Percentiles rank a stretch among this genome's conserved stretches.
phyloP scores from a whole-genome alignment of 768 basidiomycete species.

The Mycena latifolia region DNA sequence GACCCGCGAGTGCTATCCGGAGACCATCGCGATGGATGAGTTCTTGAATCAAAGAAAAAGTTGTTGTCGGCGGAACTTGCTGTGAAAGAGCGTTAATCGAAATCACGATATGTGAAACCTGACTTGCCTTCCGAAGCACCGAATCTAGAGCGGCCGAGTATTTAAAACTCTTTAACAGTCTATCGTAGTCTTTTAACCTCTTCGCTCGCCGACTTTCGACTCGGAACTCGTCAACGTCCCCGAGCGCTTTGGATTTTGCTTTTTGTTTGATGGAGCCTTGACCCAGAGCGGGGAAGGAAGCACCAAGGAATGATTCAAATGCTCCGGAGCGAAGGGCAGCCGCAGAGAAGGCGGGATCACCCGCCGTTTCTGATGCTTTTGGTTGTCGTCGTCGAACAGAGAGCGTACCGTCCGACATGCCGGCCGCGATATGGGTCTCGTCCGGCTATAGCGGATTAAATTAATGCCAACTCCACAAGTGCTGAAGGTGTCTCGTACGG shows the following conservation, averaged over 20 bases:
- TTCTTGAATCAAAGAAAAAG: constrained; percentile 94
- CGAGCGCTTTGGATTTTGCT: constrained; percentile 60
- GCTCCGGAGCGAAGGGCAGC: constrained; percentile 64
- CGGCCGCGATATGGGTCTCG: constrained; percentile 95
- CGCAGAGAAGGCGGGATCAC: constrained; percentile 47
- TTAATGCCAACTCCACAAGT: constrained; percentile 4
- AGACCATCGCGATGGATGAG: constrained; percentile 93
- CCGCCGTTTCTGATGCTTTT: constrained; percentile 70
- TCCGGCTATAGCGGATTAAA: constrained; percentile 77
- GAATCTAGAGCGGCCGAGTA: constrained; percentile 96
- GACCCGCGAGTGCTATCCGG: constrained; percentile 84
- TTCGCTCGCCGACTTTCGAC: constrained; percentile 79
- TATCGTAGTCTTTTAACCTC: constrained; percentile 89
- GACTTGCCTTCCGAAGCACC: constrained; percentile 82
- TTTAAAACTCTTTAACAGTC: constrained; percentile 90
- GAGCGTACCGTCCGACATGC: constrained; percentile 99
- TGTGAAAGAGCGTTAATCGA: constrained; percentile 43
- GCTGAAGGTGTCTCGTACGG: constrained; percentile 64
- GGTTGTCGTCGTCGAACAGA: constrained; percentile 92
- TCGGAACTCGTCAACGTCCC: constrained; percentile 81
- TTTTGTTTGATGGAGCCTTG: constrained; percentile 64
- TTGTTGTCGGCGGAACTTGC: constrained; percentile 86
- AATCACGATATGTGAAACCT: constrained; percentile 1
- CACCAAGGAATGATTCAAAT: constrained; percentile 77
- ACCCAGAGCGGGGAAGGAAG: constrained; percentile 66